A percentile compares a stretch with the other conserved stretches of the same genome.
phyloP scores from a whole-genome alignment of 345 rosid species.

The Dovyalis caffra region DNA sequence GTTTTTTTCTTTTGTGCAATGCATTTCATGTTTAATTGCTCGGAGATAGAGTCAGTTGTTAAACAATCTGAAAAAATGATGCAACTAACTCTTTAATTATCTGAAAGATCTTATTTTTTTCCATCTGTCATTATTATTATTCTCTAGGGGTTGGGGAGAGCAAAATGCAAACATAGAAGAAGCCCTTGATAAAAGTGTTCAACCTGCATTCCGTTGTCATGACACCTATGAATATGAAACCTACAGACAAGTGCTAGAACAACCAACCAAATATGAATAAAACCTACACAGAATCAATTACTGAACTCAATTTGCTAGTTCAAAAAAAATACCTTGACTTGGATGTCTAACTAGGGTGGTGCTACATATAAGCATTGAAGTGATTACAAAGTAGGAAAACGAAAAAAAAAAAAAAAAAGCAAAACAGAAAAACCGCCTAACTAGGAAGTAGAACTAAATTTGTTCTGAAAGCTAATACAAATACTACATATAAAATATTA shows the following conservation, averaged over 20 bases:
- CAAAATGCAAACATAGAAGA: background rate
- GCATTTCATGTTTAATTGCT: too few relatives aligned
- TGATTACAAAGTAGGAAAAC: background rate
- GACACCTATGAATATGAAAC: background rate
- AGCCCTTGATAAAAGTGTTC: background rate
- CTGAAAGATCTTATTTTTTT: background rate
- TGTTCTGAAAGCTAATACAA: background rate
- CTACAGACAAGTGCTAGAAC: background rate
- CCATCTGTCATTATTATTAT: background rate
- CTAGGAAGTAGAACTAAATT: background rate
- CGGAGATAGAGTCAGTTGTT: background rate
- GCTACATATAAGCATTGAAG: background rate
- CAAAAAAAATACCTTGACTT: background rate
- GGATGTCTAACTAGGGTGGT: background rate
- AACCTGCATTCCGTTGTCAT: background rate
- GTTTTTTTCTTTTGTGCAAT: background rate
- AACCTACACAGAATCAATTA: background rate
- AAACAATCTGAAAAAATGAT: background rate
- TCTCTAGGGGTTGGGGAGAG: background rate
- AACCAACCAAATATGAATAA: background rate
- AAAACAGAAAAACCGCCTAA: background rate
- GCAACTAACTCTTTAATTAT: too few relatives aligned
- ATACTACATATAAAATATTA: background rate
- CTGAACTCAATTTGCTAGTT: background rate
- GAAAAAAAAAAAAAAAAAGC: background rate